These are phyloP conservation scores for Aureobasidium melanogenum DNA, from an alignment of 2,329 filamentous ascomycete genomes.

Conservation along the genomic window DNA sequence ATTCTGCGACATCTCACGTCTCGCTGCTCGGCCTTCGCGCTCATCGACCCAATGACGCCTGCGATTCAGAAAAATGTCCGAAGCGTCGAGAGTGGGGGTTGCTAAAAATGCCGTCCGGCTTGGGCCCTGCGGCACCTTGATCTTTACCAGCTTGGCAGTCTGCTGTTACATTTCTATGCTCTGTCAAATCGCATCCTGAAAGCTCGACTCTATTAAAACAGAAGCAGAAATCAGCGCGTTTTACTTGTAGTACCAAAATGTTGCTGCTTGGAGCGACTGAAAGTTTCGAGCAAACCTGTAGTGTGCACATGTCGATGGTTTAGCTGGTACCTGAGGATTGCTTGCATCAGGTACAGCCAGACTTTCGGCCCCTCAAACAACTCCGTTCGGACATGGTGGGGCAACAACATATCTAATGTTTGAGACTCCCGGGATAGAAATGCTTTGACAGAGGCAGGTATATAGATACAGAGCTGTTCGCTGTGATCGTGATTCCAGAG, in stretches of 20 bases:
- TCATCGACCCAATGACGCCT: not conserved
- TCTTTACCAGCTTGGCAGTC: not conserved
- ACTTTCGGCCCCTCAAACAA: conserved; percentile 8
- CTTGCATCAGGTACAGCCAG: conserved; percentile 6
- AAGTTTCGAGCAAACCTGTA: not conserved
- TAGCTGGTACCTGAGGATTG: conserved; percentile 5
- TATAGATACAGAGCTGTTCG: not conserved
- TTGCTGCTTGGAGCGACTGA: not conserved
- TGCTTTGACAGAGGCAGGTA: not conserved
- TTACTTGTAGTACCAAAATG: not conserved
- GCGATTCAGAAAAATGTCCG: conserved; percentile 4
- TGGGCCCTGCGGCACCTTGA: conserved; percentile 4
- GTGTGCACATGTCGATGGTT: not conserved
- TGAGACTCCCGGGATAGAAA: not conserved
- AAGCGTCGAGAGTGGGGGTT: conserved; percentile 1
- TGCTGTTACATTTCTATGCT: not conserved
- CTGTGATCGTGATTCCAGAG: not conserved
- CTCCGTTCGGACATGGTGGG: conserved; percentile 8
- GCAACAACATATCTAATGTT: conserved; percentile 5
- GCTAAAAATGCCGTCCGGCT: conserved; percentile 6
- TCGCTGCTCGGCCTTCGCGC: conserved; percentile 9
- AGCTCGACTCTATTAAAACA: not conserved
- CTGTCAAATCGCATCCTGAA: not conserved
- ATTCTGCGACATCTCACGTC: conserved; percentile 1
- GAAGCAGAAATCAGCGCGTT: not conserved